These are phyloP conservation scores for Melampsora americana DNA, from an alignment of 1,284 basidiomycete species.

Conservation along the genomic window DNA sequence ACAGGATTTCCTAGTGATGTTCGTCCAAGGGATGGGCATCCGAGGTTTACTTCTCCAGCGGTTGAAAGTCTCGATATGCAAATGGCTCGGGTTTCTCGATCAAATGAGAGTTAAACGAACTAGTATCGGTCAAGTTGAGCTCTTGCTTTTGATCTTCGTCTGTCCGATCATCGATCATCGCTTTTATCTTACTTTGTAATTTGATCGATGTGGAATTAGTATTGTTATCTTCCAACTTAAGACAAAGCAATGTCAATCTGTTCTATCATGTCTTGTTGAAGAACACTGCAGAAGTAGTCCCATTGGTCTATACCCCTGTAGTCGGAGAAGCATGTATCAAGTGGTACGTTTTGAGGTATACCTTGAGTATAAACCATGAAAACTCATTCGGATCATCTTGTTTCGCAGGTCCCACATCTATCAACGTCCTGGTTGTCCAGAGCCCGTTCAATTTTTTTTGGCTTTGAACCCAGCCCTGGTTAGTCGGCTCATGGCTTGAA, in stretches of 20 bases:
- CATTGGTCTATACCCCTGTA: slow-evolving; percentile 43
- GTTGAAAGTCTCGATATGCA: slow-evolving; percentile 40
- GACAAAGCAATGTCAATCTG: slow-evolving; percentile 42
- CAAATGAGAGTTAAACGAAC: slow-evolving; percentile 44
- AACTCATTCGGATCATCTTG: background rate
- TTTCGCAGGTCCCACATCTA: slow-evolving; percentile 42
- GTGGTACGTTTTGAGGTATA: slow-evolving; percentile 15
- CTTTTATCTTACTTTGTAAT: too few species aligned
- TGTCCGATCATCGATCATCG: too few species aligned
- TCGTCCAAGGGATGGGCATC: slow-evolving; percentile 42
- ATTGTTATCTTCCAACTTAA: slow-evolving; percentile 42
- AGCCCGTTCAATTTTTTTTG: background rate
- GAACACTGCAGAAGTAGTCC: slow-evolving; percentile 41
- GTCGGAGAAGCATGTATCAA: slow-evolving; percentile 44
- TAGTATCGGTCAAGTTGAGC: slow-evolving; percentile 43
- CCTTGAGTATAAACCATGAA: background rate
- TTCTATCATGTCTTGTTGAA: slow-evolving; percentile 43
- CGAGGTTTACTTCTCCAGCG: slow-evolving; percentile 32
- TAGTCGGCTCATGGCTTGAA: background rate
- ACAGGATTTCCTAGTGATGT: slow-evolving; percentile 39
- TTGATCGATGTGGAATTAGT: slow-evolving; percentile 4
- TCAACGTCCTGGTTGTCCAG: slow-evolving; percentile 39
- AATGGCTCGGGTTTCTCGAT: slow-evolving; percentile 43
- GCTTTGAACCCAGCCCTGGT: background rate
- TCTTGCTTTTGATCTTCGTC: background rate